These are phyloP conservation scores for Daucus carota DNA, from an alignment of 129 eudicot species.

Conservation along the genomic window DH1_v3.0 NC_030386.2:37850001-37850500, in stretches of 20 bases:
- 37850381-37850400: not conserved
- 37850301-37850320: not conserved
- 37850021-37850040: constrained; percentile 68
- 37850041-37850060: constrained; percentile 79
- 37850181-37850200: not conserved
- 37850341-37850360: not conserved
- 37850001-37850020: constrained; percentile 35
- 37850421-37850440: not conserved
- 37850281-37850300: not conserved
- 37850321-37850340: too few relatives aligned
- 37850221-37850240: not conserved
- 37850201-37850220: not conserved
- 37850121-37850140: constrained; percentile 87
- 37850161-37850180: not conserved
- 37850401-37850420: not conserved
- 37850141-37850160: not conserved
- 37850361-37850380: not conserved
- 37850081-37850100: constrained; percentile 94
- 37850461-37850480: not conserved
- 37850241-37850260: not conserved
- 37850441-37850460: not conserved
- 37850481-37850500: not conserved
- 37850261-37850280: not conserved
- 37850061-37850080: constrained; percentile 68
- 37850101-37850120: constrained; percentile 97